Conservation (phyloP, 2,329 filamentous ascomycete species). For the Aureobasidium sp. region DNA sequence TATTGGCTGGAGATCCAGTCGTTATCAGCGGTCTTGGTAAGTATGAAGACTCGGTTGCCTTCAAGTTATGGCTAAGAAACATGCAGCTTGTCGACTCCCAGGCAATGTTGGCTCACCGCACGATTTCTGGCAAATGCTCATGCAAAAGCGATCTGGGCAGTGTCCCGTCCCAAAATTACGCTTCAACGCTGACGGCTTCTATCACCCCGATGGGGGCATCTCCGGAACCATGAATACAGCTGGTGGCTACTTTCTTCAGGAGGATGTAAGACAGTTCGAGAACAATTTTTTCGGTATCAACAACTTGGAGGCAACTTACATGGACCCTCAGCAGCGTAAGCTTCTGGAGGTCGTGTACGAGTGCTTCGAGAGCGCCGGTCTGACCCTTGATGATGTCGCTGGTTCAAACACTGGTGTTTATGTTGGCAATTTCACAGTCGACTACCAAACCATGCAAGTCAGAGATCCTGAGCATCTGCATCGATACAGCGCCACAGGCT, state of each 20-base stretch:
- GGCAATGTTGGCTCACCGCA: background rate
- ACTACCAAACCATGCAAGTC: slow-evolving; percentile 15
- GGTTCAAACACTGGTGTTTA: slow-evolving; percentile 19
- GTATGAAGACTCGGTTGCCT: too few species aligned
- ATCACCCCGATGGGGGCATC: slow-evolving; percentile 17
- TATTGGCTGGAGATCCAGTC: too few species aligned
- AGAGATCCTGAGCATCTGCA: too few species aligned
- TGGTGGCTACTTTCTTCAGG: slow-evolving; percentile 20
- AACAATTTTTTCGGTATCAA: slow-evolving; percentile 22
- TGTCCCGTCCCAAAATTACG: background rate
- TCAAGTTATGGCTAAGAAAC: too few species aligned
- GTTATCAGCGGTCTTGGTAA: too few species aligned
- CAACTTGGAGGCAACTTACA: slow-evolving; percentile 21
- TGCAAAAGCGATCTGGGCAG: background rate
- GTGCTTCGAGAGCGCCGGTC: slow-evolving; percentile 23
- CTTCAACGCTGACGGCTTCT: slow-evolving; percentile 20
- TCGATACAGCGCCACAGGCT: slow-evolving; percentile 19
- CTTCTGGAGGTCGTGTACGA: slow-evolving; percentile 38
- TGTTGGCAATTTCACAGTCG: slow-evolving; percentile 19
- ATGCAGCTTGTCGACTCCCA: background rate
- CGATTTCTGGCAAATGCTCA: background rate
- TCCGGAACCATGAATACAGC: background rate
- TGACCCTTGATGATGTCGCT: slow-evolving; percentile 13
- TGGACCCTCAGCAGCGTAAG: slow-evolving; percentile 36
- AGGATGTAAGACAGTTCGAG: slow-evolving; percentile 21